Conservation (phyloP, 1,284 basidiomycete genomes). For the Mixia osmundae region DNA sequence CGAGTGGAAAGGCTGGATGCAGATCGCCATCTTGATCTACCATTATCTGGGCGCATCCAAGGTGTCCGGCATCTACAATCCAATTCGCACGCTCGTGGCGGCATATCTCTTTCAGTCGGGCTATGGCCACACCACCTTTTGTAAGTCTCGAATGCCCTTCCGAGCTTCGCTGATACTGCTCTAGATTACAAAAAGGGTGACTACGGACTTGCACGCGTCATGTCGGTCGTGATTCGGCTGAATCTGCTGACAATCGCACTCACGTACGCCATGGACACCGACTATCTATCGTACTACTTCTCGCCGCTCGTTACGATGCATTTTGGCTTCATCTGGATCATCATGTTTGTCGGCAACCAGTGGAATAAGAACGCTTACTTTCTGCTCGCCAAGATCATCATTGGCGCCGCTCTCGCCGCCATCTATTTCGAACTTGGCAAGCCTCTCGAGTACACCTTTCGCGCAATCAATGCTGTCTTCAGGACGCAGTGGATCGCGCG, state of each 20-base stretch:
- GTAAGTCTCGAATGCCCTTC: constrained; percentile 20
- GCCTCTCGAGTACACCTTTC: constrained; percentile 40
- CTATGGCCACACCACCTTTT: constrained; percentile 21
- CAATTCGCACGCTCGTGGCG: constrained; percentile 61
- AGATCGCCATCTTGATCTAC: constrained; percentile 65
- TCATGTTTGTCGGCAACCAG: constrained; percentile 42
- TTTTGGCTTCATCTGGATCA: constrained; percentile 63
- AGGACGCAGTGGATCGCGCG: constrained; percentile 54
- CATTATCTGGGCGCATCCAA: constrained; percentile 70
- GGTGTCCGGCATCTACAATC: constrained; percentile 70
- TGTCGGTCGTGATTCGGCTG: constrained; percentile 50
- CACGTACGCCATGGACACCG: constrained; percentile 68
- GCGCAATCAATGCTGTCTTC: constrained; percentile 37
- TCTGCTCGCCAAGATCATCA: constrained; percentile 41
- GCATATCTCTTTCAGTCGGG: constrained; percentile 48
- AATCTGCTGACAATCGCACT: constrained; percentile 59
- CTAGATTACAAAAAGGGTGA: constrained; percentile 54
- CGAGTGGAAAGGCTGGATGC: constrained; percentile 81
- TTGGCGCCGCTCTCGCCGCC: constrained; percentile 38
- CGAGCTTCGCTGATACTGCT: constrained; percentile 37
- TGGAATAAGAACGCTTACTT: constrained; percentile 47
- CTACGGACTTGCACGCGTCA: constrained; percentile 44
- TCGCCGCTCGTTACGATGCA: constrained; percentile 29
- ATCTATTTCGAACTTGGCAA: constrained; percentile 40
- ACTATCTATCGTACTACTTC: constrained; percentile 35